Conservation (phyloP, 768 basidiomycete species). For the Tylopilus vinaceipallidus region DNA sequence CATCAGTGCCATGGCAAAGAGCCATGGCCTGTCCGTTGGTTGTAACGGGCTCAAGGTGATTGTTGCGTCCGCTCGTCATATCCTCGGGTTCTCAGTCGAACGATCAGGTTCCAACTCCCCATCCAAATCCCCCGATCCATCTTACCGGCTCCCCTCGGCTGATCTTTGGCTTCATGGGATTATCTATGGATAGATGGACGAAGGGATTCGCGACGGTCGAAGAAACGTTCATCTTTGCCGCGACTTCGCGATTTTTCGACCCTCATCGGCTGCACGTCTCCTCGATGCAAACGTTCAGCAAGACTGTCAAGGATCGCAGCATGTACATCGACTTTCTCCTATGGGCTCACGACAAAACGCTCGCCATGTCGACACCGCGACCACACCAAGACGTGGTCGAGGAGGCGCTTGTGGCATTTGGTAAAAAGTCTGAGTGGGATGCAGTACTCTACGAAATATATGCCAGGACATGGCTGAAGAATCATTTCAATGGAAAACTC, state of each 20-base stretch:
- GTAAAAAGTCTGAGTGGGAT: constrained; percentile 49
- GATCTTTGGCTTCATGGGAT: constrained; percentile 56
- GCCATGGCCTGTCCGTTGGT: constrained; percentile 49
- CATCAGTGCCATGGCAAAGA: constrained; percentile 52
- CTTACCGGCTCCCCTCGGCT: constrained; percentile 48
- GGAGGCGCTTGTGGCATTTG: constrained; percentile 52
- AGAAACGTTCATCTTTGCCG: constrained; percentile 59
- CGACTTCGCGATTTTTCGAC: constrained; percentile 52
- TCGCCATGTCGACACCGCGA: constrained; percentile 11
- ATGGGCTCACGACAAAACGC: constrained; percentile 39
- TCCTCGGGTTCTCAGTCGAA: constrained; percentile 19
- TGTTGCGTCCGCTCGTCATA: not conserved
- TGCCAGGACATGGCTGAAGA: constrained; percentile 36
- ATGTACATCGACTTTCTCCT: constrained; percentile 62
- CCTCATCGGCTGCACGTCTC: constrained; percentile 35
- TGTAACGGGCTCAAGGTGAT: constrained; percentile 58
- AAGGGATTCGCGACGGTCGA: constrained; percentile 53
- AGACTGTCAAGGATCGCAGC: constrained; percentile 45
- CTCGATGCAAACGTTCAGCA: constrained; percentile 35
- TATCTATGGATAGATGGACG: constrained; percentile 50
- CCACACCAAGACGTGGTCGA: constrained; percentile 28
- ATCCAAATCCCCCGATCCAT: constrained; percentile 39
- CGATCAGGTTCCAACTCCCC: constrained; percentile 27
- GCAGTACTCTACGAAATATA: constrained; percentile 30
- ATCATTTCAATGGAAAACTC: constrained; percentile 45